Evolutionary conservation across 2,329 filamentous ascomycete species (phyloP).

Genomic region (Metarhizium album): DNA sequence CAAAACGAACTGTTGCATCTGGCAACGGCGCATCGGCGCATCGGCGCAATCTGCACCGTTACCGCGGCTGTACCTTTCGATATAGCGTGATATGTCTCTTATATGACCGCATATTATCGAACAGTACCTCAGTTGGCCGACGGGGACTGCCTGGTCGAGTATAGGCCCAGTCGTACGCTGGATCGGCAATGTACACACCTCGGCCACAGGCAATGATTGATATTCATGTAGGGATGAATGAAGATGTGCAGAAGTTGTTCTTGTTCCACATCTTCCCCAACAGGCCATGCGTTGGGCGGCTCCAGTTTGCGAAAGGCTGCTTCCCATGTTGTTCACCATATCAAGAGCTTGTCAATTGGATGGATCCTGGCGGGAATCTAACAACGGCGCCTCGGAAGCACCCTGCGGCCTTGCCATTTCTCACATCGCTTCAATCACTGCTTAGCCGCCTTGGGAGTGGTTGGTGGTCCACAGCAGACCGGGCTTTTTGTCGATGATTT

Average conservation of each 20-base stretch:
- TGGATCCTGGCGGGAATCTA: constrained; percentile 14
- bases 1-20: constrained; percentile 5
- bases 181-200: background rate
- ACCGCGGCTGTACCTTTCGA: background rate
- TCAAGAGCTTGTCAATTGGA: constrained; percentile 6
- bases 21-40: constrained; percentile 1
- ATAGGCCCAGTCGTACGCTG: background rate
- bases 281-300: background rate
- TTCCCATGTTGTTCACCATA: background rate
- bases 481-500: constrained; percentile 1
- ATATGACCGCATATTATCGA: too few species aligned
- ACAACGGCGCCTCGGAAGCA: constrained; percentile 15
- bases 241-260: background rate
- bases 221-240: background rate
- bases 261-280: constrained; percentile 5
- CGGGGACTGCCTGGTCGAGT: background rate
- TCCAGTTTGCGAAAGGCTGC: background rate
- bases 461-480: constrained; percentile 3
- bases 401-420: constrained; percentile 6
- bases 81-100: background rate
- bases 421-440: constrained; percentile 3
- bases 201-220: background rate
- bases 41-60: background rate
- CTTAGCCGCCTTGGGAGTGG: constrained; percentile 7
- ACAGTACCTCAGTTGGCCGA: background rate